Evolutionary conservation across 2,329 filamentous ascomycete species (phyloP).

Genomic region (Curvularia spicifera): DNA sequence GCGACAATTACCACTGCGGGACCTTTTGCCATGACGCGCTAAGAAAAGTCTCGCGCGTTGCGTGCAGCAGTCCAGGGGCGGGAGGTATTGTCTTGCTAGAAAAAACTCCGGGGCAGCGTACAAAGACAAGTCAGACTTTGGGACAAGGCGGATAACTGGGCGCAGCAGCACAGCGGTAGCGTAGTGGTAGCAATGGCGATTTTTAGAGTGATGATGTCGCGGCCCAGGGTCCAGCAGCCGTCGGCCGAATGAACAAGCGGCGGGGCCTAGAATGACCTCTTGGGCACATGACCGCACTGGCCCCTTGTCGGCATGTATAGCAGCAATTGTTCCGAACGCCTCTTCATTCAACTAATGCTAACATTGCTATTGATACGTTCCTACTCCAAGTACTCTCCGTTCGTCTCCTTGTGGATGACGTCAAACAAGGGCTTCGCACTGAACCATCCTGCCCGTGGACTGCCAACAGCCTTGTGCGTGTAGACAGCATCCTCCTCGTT

Average conservation of each 20-base stretch:
- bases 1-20: constrained; percentile 59
- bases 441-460: constrained; percentile 67
- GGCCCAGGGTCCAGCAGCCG: constrained; percentile 15
- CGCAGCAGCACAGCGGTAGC: not conserved
- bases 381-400: constrained; percentile 61
- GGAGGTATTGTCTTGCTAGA: constrained; percentile 11
- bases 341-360: not conserved
- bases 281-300: not conserved
- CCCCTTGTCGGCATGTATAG: not conserved
- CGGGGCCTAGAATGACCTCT: constrained; percentile 9
- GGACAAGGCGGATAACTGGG: not conserved
- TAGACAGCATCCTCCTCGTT: constrained; percentile 70
- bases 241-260: constrained; percentile 2
- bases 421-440: constrained; percentile 75
- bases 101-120: constrained; percentile 13
- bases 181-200: constrained; percentile 2
- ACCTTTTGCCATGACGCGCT: constrained; percentile 51
- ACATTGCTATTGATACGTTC: too few relatives aligned
- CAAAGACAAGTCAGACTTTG: not conserved
- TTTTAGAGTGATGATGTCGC: constrained; percentile 14
- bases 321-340: not conserved
- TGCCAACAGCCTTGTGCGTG: constrained; percentile 71
- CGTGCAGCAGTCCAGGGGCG: constrained; percentile 17
- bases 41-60: constrained; percentile 21
- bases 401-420: constrained; percentile 67